These are phyloP conservation scores for Chlamydomonas asymmetrica DNA, from an alignment of 139 green algal genomes.

Conservation along the genomic window DNA sequence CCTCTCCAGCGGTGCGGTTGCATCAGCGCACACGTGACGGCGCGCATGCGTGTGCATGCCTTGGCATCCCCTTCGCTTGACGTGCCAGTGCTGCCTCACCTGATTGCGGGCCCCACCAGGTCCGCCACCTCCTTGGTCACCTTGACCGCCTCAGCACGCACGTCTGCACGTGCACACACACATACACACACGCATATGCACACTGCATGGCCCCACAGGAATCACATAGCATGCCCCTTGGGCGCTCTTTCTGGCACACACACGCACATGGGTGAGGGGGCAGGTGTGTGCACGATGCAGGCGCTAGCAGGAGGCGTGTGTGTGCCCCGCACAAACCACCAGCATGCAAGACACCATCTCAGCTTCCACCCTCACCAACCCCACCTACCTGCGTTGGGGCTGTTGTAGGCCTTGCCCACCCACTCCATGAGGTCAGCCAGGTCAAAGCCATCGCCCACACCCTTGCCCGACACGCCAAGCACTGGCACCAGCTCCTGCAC, in stretches of 20 bases:
- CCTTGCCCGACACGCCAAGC: slow-evolving; percentile 46
- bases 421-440: slow-evolving; percentile 80
- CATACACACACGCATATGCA: too few relatives aligned
- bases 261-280: too few relatives aligned
- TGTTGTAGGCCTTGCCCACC: slow-evolving; percentile 60
- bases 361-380: background rate
- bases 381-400: slow-evolving; percentile 67
- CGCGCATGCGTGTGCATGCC: too few relatives aligned
- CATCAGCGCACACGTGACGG: too few relatives aligned
- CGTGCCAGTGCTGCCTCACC: slow-evolving; percentile 24
- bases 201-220: too few relatives aligned
- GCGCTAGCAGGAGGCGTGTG: too few relatives aligned
- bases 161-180: too few relatives aligned
- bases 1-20: too few relatives aligned
- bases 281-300: too few relatives aligned
- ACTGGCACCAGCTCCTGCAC: slow-evolving; percentile 64
- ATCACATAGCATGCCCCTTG: too few relatives aligned
- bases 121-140: slow-evolving; percentile 53
- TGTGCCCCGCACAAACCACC: background rate
- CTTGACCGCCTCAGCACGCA: slow-evolving; percentile 55
- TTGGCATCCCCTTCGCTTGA: too few relatives aligned
- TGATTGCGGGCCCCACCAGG: slow-evolving; percentile 58
- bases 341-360: background rate
- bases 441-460: slow-evolving; percentile 60
- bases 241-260: too few relatives aligned